phyloP scores from a whole-genome alignment of 495 filamentous ascomycete species.

The Elasticomyces elasticus region DNA sequence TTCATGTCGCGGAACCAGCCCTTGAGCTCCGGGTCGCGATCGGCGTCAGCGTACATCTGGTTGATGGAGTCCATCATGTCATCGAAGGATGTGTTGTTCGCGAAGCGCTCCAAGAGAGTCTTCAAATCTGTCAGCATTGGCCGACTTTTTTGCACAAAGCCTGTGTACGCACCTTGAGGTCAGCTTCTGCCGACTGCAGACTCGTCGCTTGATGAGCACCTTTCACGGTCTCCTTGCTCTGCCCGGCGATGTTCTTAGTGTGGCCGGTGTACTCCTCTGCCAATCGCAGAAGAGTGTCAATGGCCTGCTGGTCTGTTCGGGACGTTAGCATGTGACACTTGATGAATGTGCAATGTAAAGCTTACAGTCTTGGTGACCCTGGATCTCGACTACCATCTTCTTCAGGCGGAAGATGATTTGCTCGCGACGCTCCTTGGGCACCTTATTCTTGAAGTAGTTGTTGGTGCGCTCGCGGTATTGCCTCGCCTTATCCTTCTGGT shows the following conservation, averaged over 20 bases:
- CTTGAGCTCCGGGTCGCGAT: slow-evolving; percentile 76
- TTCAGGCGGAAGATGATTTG: slow-evolving; percentile 88
- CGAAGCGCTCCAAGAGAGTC: slow-evolving; percentile 88
- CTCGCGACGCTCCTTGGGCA: slow-evolving; percentile 89
- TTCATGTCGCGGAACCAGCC: slow-evolving; percentile 80
- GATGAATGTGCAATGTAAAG: too few species aligned
- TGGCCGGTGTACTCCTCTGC: slow-evolving; percentile 82
- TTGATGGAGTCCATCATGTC: slow-evolving; percentile 82
- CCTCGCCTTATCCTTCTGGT: slow-evolving; percentile 46
- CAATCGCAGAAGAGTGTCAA: slow-evolving; percentile 71
- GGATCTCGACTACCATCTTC: slow-evolving; percentile 96
- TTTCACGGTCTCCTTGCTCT: slow-evolving; percentile 57
- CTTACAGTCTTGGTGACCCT: slow-evolving; percentile 78
- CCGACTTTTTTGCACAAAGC: slow-evolving; percentile 26
- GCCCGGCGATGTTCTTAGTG: slow-evolving; percentile 49
- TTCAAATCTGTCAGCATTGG: slow-evolving; percentile 44
- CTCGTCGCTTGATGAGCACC: slow-evolving; percentile 52
- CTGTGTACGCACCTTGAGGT: slow-evolving; percentile 57
- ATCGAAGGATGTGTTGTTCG: slow-evolving; percentile 81
- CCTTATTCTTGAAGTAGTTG: slow-evolving; percentile 63
- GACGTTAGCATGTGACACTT: slow-evolving; percentile 10
- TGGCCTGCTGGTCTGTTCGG: slow-evolving; percentile 62
- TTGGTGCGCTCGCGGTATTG: slow-evolving; percentile 50
- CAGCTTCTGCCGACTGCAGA: slow-evolving; percentile 61
- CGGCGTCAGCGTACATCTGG: slow-evolving; percentile 80